Percentiles rank a stretch among this genome's conserved stretches.
phyloP scores from a whole-genome alignment of 1,284 basidiomycete species.

The Calocybe gambosa region DNA sequence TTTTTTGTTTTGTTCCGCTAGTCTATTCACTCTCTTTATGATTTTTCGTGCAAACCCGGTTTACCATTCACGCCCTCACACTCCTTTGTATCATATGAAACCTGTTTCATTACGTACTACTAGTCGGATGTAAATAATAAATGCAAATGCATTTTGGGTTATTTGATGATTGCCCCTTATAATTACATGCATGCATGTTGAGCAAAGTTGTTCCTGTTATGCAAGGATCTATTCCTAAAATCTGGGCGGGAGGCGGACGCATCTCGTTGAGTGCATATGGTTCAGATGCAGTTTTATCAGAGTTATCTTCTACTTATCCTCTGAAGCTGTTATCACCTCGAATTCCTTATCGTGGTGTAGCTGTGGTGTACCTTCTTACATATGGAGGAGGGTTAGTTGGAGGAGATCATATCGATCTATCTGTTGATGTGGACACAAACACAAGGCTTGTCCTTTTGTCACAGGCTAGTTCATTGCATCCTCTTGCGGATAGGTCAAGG shows the following conservation, averaged over 20 bases:
- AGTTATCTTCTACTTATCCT: slow-evolving; percentile 81
- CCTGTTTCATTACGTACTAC: not conserved
- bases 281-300: slow-evolving; percentile 58
- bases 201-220: no score
- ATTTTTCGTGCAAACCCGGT: not conserved
- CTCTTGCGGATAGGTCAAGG: not conserved
- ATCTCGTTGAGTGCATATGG: slow-evolving; percentile 49
- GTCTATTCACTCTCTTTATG: not conserved
- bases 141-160: not conserved
- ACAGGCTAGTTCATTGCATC: slow-evolving; percentile 50
- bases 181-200: no score
- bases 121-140: not conserved
- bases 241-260: slow-evolving; percentile 47
- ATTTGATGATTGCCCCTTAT: not conserved
- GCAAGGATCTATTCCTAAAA: slow-evolving; percentile 21
- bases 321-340: slow-evolving; percentile 84
- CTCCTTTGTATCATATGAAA: not conserved
- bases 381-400: slow-evolving; percentile 94
- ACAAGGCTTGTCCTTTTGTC: slow-evolving; percentile 68
- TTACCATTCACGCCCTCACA: not conserved
- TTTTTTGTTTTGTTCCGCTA: not conserved
- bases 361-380: slow-evolving; percentile 74
- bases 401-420: slow-evolving; percentile 72
- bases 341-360: slow-evolving; percentile 43
- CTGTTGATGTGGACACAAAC: slow-evolving; percentile 52